phyloP scores from a whole-genome alignment of 139 green algal species.

The Picochlorum sp. region DNA sequence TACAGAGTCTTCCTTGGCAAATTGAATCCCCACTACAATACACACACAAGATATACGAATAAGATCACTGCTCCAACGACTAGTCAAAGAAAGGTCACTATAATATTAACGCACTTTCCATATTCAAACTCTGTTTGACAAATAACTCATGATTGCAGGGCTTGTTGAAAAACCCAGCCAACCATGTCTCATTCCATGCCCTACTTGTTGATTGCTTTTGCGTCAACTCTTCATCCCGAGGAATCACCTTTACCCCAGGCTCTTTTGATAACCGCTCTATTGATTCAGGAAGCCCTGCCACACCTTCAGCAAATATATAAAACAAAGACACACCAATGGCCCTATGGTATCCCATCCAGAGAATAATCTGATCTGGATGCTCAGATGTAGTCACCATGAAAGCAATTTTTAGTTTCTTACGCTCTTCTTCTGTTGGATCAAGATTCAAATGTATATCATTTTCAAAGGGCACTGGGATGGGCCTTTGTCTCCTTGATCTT shows the following conservation, averaged over 20 bases:
- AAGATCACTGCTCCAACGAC: neutral
- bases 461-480: neutral
- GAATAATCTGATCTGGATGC: conserved; percentile 31
- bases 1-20: conserved; percentile 40
- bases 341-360: conserved; percentile 50
- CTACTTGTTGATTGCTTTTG: conserved; percentile 34
- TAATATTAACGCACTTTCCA: conserved; percentile 22
- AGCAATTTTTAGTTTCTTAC: conserved; percentile 32
- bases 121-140: conserved; percentile 72
- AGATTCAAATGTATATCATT: neutral
- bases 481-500: neutral
- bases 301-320: conserved; percentile 58
- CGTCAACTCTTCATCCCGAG: conserved; percentile 34
- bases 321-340: conserved; percentile 42
- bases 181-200: conserved; percentile 79
- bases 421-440: neutral
- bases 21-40: conserved; percentile 48
- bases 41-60: neutral
- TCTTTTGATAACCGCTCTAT: conserved; percentile 17
- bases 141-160: conserved; percentile 87
- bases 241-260: conserved; percentile 40
- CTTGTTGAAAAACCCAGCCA: conserved; percentile 74
- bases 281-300: conserved; percentile 18
- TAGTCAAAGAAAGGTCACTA: conserved; percentile 3
- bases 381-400: conserved; percentile 52